These are phyloP conservation scores for Onygenales sp. DNA, from an alignment of 2,329 filamentous ascomycete genomes.

Conservation along the genomic window DNA sequence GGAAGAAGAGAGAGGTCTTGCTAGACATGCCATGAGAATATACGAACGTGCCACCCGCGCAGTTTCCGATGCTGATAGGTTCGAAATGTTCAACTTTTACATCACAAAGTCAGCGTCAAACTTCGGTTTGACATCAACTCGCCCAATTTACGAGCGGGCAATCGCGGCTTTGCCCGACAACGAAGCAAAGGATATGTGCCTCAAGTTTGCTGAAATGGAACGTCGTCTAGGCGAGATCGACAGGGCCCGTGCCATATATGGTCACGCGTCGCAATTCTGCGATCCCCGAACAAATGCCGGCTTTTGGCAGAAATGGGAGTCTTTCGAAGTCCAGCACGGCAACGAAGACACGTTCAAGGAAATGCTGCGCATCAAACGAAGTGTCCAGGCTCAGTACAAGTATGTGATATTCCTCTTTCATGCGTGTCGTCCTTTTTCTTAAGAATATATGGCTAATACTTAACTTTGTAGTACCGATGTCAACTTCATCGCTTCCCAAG, in stretches of 20 bases:
- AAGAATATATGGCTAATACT: slow-evolving; percentile 2
- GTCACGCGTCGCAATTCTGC: slow-evolving; percentile 93
- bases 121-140: slow-evolving; percentile 88
- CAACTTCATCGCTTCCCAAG: slow-evolving; percentile 95
- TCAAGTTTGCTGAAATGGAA: slow-evolving; percentile 98
- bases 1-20: slow-evolving; percentile 89
- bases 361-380: slow-evolving; percentile 95
- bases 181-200: slow-evolving; percentile 94
- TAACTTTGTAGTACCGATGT: slow-evolving; percentile 63
- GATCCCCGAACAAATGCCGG: slow-evolving; percentile 81
- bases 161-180: slow-evolving; percentile 87
- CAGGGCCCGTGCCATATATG: slow-evolving; percentile 87
- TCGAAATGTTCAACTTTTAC: slow-evolving; percentile 99
- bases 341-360: slow-evolving; percentile 99
- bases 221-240: slow-evolving; percentile 86
- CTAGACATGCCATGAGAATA: slow-evolving; percentile 95
- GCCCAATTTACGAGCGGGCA: slow-evolving; percentile 91
- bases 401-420: slow-evolving; percentile 28
- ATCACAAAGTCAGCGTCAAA: slow-evolving; percentile 98
- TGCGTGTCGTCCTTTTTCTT: background rate
- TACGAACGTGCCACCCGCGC: slow-evolving; percentile 94
- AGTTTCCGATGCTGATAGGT: slow-evolving; percentile 85
- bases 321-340: slow-evolving; percentile 93
- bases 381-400: slow-evolving; percentile 96
- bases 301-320: slow-evolving; percentile 96